A percentile compares a stretch with the other conserved stretches of the same genome.
Conservation (phyloP, 2,329 filamentous ascomycete species). For the Colletotrichum melonis region DNA sequence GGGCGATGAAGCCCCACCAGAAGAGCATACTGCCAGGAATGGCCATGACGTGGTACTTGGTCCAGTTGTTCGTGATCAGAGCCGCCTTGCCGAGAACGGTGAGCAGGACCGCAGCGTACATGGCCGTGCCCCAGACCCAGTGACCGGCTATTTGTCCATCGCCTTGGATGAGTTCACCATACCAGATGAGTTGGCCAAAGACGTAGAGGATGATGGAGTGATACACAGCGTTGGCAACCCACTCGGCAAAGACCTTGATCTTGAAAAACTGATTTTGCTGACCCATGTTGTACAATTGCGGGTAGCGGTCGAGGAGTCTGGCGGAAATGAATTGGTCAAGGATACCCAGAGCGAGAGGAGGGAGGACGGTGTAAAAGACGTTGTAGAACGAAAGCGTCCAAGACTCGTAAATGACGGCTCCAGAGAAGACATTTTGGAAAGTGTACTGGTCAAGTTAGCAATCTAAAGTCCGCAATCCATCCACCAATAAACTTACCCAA, state of each 20-base stretch:
- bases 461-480: not conserved
- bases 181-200: conserved; percentile 83
- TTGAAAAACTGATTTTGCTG: conserved; percentile 96
- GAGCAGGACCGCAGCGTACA: conserved; percentile 93
- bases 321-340: conserved; percentile 98
- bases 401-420: conserved; percentile 97
- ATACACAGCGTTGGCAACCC: conserved; percentile 95
- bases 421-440: conserved; percentile 98
- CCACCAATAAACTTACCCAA: conserved; percentile 73
- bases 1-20: conserved; percentile 91
- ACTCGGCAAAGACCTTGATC: conserved; percentile 90
- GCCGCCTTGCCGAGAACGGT: conserved; percentile 96
- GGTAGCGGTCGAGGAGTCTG: conserved; percentile 91
- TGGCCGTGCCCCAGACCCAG: conserved; percentile 97
- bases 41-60: conserved; percentile 95
- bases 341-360: conserved; percentile 93
- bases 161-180: conserved; percentile 79
- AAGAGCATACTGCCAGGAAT: conserved; percentile 93
- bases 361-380: conserved; percentile 95
- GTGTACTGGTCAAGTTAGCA: conserved; percentile 73
- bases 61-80: conserved; percentile 97
- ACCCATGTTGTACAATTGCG: conserved; percentile 92
- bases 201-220: conserved; percentile 96
- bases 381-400: conserved; percentile 99
- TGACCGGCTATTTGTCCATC: conserved; percentile 89